Conservation (phyloP, 2,329 filamentous ascomycete genomes). For the Colletotrichum tofieldiae region DNA sequence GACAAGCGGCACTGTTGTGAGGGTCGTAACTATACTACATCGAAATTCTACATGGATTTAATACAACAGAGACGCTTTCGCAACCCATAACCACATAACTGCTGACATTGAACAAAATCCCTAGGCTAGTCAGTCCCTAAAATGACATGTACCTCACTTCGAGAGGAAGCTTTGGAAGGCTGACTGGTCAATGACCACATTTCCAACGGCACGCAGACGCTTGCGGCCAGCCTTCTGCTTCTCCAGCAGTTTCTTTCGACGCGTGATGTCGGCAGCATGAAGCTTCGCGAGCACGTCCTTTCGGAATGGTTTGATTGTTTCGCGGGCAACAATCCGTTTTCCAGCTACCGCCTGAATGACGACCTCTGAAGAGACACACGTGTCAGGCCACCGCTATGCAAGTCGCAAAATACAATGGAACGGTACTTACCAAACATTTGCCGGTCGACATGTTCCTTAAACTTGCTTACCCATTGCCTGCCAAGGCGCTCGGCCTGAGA, state of each 20-base stretch:
- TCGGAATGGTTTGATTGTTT: slow-evolving; percentile 95
- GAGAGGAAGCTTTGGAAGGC: slow-evolving; percentile 95
- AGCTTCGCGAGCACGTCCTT: slow-evolving; percentile 96
- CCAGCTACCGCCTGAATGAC: slow-evolving; percentile 94
- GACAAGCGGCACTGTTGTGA: not conserved
- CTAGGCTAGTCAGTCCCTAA: too few species aligned
- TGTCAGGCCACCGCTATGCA: not conserved
- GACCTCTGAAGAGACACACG: slow-evolving; percentile 72
- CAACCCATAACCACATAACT: not conserved
- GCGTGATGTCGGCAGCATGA: slow-evolving; percentile 89
- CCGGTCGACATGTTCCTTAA: slow-evolving; percentile 95
- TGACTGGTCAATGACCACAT: slow-evolving; percentile 95
- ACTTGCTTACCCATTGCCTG: slow-evolving; percentile 91
- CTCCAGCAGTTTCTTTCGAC: slow-evolving; percentile 89
- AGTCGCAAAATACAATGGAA: too few species aligned
- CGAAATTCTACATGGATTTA: not conserved
- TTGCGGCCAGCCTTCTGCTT: slow-evolving; percentile 98
- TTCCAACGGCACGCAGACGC: slow-evolving; percentile 86
- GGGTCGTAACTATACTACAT: not conserved
- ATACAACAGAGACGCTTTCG: not conserved
- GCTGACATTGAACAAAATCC: not conserved
- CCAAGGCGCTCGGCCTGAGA: slow-evolving; percentile 88
- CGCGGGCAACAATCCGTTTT: slow-evolving; percentile 86
- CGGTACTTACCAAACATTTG: slow-evolving; percentile 82
- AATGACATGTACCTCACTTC: slow-evolving; percentile 65